Percentiles rank a stretch among this genome's conserved stretches.
Evolutionary conservation across 106 monocot species (phyloP).

Genomic region (Vanilla planifolia): DNA sequence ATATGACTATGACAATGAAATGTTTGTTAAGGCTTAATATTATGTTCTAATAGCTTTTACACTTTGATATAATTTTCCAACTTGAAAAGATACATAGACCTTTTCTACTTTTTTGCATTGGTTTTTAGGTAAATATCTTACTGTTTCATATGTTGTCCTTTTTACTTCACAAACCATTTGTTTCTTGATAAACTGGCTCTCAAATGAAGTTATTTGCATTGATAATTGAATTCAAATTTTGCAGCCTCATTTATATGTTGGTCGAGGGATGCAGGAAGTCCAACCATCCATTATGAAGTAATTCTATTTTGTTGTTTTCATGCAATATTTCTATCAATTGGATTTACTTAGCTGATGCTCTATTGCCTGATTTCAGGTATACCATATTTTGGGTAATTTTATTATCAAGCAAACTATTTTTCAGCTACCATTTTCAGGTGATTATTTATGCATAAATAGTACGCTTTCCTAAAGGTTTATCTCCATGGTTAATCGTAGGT

Average conservation of each 20-base stretch:
- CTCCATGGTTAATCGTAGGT: neutral
- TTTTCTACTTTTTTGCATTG: no score
- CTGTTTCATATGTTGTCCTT: no score
- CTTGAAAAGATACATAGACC: no score
- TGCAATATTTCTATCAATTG: constrained; percentile 3
- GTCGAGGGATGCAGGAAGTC: constrained; percentile 67
- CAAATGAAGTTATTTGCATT: neutral
- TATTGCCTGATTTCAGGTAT: constrained; percentile 37
- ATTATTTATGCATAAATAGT: neutral
- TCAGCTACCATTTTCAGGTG: constrained; percentile 83
- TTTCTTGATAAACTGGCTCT: neutral
- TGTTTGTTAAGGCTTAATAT: no score
- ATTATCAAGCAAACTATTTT: constrained; percentile 59
- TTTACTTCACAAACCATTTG: no score
- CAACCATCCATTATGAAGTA: constrained; percentile 64
- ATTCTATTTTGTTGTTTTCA: constrained; percentile 6
- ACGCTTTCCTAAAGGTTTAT: neutral
- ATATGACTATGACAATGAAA: no score
- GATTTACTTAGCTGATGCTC: neutral
- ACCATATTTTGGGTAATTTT: constrained; percentile 64
- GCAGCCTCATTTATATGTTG: constrained; percentile 52
- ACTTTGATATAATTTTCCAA: no score
- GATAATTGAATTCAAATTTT: constrained; percentile 1
- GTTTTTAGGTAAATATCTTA: no score
- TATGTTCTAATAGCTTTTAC: no score